Base-by-base conservation (phyloP, 1,284 basidiomycete genomes). In the Coniophora puteana region DNA sequence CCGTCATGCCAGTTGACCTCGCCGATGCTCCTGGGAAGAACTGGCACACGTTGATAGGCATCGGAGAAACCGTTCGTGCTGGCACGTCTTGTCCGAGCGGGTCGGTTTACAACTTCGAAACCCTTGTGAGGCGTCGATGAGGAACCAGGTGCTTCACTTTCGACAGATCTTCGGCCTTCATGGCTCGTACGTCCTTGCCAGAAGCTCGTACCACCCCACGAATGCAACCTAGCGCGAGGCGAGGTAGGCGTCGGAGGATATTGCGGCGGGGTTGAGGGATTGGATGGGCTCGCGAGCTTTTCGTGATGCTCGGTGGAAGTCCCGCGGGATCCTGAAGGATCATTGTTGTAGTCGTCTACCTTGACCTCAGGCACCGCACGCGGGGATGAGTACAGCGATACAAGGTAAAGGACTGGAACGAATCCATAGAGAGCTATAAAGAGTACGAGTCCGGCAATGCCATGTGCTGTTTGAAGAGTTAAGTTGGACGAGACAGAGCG, bases 1-100 rank as follows among this genome's bases (percentile, higher is more conserved):
- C 81, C 73, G 44, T 81, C 73, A 18, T 87, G 63, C 86, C 86
- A 89, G 53, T 84, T 83, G 43, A 85, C 67, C 51, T 89, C 82
- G 26, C 78, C 76, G 25, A 88, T 65, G 46, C 72, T 78, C 43
- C 75, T 66, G 47, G 58, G 73, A 40, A 67, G 59, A 28, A 55
- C 57, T 48, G 58, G 64, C 14, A 57, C 54, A 50, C 53, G 55
- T 30, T 65, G 66, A 41, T 64, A 59, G 40, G 45, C 60, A 52
- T 56, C 66, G 29, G 66, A 61, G n/a, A 72, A 63, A 48, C 71
- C 74, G 44, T 72, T 69, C 16, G 56, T 68, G 44, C 72, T 78
- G 12, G 63, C 59, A 47, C 66, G 69, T 20, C 72, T 74, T 24
- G 56, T 58, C 31, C 77, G 71, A 11, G 61, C 53, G 8, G 80